Conservation (phyloP, 805 yeast species). For the Jamesozyma gamospora region DNA sequence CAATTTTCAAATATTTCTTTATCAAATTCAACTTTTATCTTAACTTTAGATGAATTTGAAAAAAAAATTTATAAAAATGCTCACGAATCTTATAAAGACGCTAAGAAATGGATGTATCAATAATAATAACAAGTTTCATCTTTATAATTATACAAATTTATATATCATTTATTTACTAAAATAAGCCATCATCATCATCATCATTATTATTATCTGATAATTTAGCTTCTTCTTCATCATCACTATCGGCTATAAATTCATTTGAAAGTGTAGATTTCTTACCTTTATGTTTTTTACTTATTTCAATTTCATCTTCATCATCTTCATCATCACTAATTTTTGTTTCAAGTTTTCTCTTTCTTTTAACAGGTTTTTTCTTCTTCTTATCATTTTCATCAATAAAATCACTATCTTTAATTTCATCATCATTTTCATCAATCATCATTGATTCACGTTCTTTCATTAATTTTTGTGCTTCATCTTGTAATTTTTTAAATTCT, state of each 20-base stretch:
- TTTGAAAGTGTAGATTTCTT: conserved; percentile 26
- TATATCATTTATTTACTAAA: conserved; percentile 5
- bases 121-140: background rate
- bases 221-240: conserved; percentile 27
- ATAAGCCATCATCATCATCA: conserved; percentile 14
- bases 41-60: conserved; percentile 70
- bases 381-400: conserved; percentile 19
- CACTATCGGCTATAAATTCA: conserved; percentile 37
- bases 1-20: background rate
- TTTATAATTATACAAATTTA: background rate
- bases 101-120: conserved; percentile 33
- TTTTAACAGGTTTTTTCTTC: conserved; percentile 35
- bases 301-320: conserved; percentile 19
- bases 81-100: conserved; percentile 39
- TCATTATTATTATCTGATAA: conserved; percentile 9
- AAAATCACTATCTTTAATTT: conserved; percentile 25
- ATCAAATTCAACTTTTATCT: conserved; percentile 35
- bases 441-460: conserved; percentile 41
- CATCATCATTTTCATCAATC: conserved; percentile 32
- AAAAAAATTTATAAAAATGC: conserved; percentile 46
- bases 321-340: conserved; percentile 24
- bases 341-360: conserved; percentile 33
- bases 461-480: conserved; percentile 49
- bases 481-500: conserved; percentile 42
- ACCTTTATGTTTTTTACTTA: conserved; percentile 13